Conservation (phyloP, 257 asterid species). For the Oldenlandia corymbosa region DNA sequence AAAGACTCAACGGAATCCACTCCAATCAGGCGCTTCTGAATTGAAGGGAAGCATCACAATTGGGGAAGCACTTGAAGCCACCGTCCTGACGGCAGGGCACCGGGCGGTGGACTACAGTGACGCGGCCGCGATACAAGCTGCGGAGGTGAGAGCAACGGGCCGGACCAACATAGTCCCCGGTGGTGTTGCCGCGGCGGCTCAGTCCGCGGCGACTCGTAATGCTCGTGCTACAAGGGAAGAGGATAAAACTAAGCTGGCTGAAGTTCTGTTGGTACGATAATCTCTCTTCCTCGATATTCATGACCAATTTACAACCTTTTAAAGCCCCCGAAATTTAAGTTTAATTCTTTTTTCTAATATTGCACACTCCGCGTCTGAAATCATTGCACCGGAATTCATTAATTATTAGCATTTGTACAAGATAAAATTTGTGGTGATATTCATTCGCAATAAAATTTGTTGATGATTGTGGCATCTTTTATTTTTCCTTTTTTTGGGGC, state of each 20-base stretch:
- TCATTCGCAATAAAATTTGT: no score
- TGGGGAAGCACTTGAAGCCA: slow-evolving; percentile 96
- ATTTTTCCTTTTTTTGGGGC: no score
- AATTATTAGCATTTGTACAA: no score
- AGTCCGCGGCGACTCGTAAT: slow-evolving; percentile 95
- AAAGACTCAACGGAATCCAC: slow-evolving; percentile 15
- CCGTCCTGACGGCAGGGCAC: slow-evolving; percentile 81
- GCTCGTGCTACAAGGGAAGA: slow-evolving; percentile 66
- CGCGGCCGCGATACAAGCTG: slow-evolving; percentile 97
- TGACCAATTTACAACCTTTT: no score
- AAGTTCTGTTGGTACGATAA: slow-evolving; percentile 53
- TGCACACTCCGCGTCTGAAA: no score
- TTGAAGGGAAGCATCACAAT: slow-evolving; percentile 62
- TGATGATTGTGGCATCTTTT: no score
- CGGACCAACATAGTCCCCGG: slow-evolving; percentile 90
- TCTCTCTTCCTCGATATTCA: no score
- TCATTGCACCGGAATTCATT: no score
- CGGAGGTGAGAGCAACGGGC: slow-evolving; percentile 96
- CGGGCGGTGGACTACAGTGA: slow-evolving; percentile 85
- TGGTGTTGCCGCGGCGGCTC: slow-evolving; percentile 97
- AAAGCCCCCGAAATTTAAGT: no score
- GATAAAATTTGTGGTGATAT: no score
- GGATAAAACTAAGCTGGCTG: slow-evolving; percentile 82
- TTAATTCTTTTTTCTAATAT: no score
- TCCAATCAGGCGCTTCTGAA: slow-evolving; percentile 23